Evolutionary conservation across 345 rosid species (phyloP).

Genomic region (Syzygium jambos): DNA sequence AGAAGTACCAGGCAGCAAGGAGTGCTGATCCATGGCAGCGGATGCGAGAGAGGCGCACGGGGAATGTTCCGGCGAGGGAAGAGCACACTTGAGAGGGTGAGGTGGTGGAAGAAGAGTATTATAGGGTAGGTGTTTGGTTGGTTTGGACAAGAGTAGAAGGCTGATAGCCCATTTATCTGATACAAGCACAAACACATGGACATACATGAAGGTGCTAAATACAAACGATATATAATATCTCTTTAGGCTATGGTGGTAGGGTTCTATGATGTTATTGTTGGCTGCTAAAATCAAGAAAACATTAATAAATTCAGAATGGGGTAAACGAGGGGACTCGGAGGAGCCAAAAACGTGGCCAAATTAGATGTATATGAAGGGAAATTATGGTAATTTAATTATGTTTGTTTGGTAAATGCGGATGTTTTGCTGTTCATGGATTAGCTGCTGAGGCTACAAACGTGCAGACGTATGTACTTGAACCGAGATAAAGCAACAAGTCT

Average conservation of each 20-base stretch:
- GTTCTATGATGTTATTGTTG: background rate
- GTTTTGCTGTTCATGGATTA: background rate
- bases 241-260: background rate
- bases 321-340: background rate
- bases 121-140: background rate
- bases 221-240: background rate
- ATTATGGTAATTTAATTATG: background rate
- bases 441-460: background rate
- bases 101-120: background rate
- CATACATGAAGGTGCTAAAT: background rate
- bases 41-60: background rate
- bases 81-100: background rate
- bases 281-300: background rate
- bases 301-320: background rate
- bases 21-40: background rate
- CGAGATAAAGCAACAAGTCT: background rate
- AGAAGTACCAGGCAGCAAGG: background rate
- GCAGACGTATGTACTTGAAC: background rate
- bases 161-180: background rate
- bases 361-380: background rate
- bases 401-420: background rate
- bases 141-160: background rate
- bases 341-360: background rate
- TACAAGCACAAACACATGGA: background rate
- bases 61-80: background rate